Conservation (phyloP, 2,329 filamentous ascomycete genomes). For the Beauveria scarabaeidicola region DNA sequence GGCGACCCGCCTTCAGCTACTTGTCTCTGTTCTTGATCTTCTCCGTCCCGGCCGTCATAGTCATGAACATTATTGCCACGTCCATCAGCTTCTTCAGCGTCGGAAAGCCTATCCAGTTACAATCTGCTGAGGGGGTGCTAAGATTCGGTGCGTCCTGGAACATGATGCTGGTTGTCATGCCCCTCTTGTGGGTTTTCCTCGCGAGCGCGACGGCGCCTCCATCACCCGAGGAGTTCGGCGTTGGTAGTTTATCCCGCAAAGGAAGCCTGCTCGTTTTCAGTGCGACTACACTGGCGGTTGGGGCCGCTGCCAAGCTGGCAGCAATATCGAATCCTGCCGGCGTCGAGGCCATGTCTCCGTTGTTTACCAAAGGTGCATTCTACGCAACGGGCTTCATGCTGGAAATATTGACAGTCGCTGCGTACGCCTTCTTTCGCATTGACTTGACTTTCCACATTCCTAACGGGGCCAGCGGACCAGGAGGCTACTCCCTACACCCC, state of each 20-base stretch:
- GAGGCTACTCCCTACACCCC: not conserved
- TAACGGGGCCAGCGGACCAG: slow-evolving; percentile 15
- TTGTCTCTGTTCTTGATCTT: slow-evolving; percentile 18
- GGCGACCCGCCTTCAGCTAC: slow-evolving; percentile 22
- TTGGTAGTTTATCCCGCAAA: slow-evolving; percentile 23
- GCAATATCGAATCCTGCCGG: not conserved
- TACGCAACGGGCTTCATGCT: slow-evolving; percentile 28
- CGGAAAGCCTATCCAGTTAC: not conserved
- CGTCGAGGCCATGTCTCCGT: slow-evolving; percentile 15
- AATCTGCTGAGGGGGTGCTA: slow-evolving; percentile 13
- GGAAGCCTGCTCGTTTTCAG: slow-evolving; percentile 19
- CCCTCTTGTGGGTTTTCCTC: slow-evolving; percentile 18
- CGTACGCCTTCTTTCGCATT: slow-evolving; percentile 21
- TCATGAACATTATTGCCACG: slow-evolving; percentile 24
- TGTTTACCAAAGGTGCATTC: slow-evolving; percentile 26
- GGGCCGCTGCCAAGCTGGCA: slow-evolving; percentile 16
- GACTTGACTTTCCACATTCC: slow-evolving; percentile 24
- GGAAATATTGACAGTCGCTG: slow-evolving; percentile 21
- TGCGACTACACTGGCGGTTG: slow-evolving; percentile 14
- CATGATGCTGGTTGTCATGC: slow-evolving; percentile 17
- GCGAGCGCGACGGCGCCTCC: slow-evolving; percentile 21
- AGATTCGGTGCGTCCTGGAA: slow-evolving; percentile 17
- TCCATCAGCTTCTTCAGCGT: slow-evolving; percentile 18
- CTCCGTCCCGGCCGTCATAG: slow-evolving; percentile 20
- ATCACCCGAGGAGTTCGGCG: slow-evolving; percentile 24